Conservation (phyloP, 305 asterid species). For the Fraxinus paxiana region DNA sequence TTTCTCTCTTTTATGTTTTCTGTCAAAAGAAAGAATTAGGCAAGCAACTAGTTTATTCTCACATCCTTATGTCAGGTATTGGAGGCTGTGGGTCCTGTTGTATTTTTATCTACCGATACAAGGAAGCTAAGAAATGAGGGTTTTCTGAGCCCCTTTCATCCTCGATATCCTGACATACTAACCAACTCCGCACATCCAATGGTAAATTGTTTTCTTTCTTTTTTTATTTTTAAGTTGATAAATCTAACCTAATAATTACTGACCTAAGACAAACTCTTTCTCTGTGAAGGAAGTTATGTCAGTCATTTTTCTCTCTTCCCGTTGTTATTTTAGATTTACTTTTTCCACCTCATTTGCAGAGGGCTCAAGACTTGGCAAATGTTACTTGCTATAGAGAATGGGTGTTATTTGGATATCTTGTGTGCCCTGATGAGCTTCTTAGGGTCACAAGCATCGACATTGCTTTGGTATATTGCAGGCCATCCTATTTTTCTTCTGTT, state of each 20-base stretch:
- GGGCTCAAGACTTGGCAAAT: slow-evolving; percentile 99
- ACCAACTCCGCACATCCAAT: slow-evolving; percentile 99
- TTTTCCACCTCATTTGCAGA: slow-evolving; percentile 42
- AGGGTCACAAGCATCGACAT: slow-evolving; percentile 98
- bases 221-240: not conserved
- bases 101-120: slow-evolving; percentile 89
- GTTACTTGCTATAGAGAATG: slow-evolving; percentile 83
- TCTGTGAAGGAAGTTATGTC: slow-evolving; percentile 20
- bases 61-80: slow-evolving; percentile 57
- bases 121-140: slow-evolving; percentile 94
- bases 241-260: slow-evolving; percentile 12
- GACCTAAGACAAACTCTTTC: slow-evolving; percentile 1
- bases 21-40: slow-evolving; percentile 14
- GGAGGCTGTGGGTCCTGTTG: slow-evolving; percentile 97
- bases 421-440: slow-evolving; percentile 97
- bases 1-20: not conserved
- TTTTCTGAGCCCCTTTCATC: slow-evolving; percentile 95
- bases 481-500: slow-evolving; percentile 23
- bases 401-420: slow-evolving; percentile 96
- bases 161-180: slow-evolving; percentile 97
- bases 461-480: slow-evolving; percentile 63
- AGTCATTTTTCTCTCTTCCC: slow-evolving; percentile 18
- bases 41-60: slow-evolving; percentile 16
- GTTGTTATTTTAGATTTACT: slow-evolving; percentile 3
- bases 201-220: slow-evolving; percentile 40